Conservation (phyloP, 192 early-diverging fungal genomes). For the Jimgerdemannia flammicorona region DNA sequence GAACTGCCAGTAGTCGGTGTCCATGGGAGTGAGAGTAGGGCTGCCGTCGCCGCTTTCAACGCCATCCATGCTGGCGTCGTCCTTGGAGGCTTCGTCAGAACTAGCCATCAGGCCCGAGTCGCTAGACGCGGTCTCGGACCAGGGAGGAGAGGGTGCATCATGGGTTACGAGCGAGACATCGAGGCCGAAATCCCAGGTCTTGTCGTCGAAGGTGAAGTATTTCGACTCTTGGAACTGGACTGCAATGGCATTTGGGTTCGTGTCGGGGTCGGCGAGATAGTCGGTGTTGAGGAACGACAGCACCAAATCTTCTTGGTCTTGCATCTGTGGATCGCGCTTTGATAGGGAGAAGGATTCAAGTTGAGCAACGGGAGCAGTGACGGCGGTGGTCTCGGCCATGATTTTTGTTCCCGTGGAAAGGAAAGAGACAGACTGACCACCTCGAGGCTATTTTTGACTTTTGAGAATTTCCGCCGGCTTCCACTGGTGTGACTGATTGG, state of each 20-base stretch:
- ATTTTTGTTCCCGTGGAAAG: no score
- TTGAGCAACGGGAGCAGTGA: no score
- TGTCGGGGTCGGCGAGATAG: background rate
- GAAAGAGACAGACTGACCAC: no score
- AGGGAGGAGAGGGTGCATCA: background rate
- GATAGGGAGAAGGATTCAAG: no score
- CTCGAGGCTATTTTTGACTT: no score
- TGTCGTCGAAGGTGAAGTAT: background rate
- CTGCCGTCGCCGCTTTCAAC: background rate
- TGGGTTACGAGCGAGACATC: background rate
- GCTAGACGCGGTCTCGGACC: conserved; percentile 2
- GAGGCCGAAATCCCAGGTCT: background rate
- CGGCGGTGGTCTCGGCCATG: no score
- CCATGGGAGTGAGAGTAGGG: background rate
- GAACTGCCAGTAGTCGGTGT: background rate
- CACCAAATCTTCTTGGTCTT: background rate
- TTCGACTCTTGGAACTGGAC: background rate
- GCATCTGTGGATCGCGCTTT: background rate
- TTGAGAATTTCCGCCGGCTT: no score
- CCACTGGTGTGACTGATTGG: no score
- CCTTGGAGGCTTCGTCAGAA: background rate
- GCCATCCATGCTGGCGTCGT: background rate
- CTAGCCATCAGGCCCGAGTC: background rate
- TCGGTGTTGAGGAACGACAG: background rate
- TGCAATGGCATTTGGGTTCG: background rate